phyloP scores from a whole-genome alignment of 306 rosid genomes.

The Spatholobus suberectus region DNA sequence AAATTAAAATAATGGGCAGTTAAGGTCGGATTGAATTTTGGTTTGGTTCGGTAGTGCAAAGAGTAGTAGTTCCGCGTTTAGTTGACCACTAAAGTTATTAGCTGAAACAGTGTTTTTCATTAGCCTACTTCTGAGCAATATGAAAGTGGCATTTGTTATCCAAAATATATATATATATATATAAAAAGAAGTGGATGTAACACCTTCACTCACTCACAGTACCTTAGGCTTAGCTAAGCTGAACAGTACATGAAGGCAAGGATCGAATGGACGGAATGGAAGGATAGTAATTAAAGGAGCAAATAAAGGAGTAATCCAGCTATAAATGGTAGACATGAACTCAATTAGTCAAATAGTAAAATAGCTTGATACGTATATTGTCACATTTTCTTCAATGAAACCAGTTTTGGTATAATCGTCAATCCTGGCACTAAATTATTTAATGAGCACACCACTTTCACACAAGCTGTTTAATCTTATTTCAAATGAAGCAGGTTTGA shows the following conservation, averaged over 20 bases:
- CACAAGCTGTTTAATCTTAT: background rate
- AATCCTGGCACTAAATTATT: constrained; percentile 50
- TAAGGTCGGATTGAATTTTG: constrained; percentile 51
- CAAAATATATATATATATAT: too few species aligned
- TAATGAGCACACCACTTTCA: constrained; percentile 4
- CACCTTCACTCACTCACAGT: constrained; percentile 9
- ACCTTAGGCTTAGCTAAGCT: background rate
- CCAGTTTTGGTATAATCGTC: constrained; percentile 29
- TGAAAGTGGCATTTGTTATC: background rate
- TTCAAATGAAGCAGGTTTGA: constrained; percentile 57
- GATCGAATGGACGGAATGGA: background rate
- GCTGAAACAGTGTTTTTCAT: constrained; percentile 27
- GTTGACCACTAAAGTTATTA: constrained; percentile 36
- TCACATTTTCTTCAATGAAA: background rate
- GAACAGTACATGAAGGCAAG: constrained; percentile 10
- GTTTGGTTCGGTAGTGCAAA: constrained; percentile 52
- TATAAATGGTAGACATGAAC: background rate
- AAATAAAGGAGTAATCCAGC: background rate
- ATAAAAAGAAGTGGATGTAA: background rate
- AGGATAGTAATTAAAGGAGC: background rate
- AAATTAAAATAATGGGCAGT: constrained; percentile 40
- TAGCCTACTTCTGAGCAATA: background rate
- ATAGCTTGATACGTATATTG: background rate
- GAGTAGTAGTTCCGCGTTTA: constrained; percentile 22
- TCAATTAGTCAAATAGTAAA: constrained; percentile 29